Evolutionary conservation across 2,329 filamentous ascomycete species (phyloP), one percentile per base, ranked within the genome.

Genomic region (Penicillium sp.): DNA sequence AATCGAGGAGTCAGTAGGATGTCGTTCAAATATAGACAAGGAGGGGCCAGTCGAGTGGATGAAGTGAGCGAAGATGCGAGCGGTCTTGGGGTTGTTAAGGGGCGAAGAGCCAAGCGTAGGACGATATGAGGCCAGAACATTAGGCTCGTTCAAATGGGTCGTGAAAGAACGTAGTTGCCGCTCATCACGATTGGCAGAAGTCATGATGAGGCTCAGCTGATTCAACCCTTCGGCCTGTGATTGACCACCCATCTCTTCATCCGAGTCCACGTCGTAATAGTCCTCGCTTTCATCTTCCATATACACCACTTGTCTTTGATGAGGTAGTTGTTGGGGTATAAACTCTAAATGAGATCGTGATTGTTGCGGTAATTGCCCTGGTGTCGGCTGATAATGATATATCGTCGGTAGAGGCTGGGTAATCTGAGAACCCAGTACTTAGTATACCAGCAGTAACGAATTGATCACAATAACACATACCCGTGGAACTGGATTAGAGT

Each of bases 1-100:
- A 6, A 84, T 78, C 1, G 82, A 80, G 1, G 88, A 80, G 62
- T 92, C 88, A 47, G 84, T 80, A 2, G 88, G 84, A 66, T 91
- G 84, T 45, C 92, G 80, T 69, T 97, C 91, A 65, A 89, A 95
- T 25, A 95, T 79, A 1, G 91, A 95, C 64, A 97, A 81, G 57
- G 82, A 87, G 0, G 90, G 88, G 0, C 87, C 91, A 2, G 90
- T 95, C 6, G 93, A 86, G 58, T 89, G 87, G 39, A 97, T 83
- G 67, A 96, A 97, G 69, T 97, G 90, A 67, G 86, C 86, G 67
- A 97, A 97, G 6, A 95, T 84, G 27, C 85, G 80, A 12, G 89
- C 86, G 10, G 89, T 92, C 55, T 86, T 84, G 2, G 83, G 80
- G 56, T 96, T 89, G 58, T 84, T 88, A 25, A 96, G 74, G 28